Evolutionary conservation across 2,329 filamentous ascomycete genomes (phyloP), one percentile per base, ranked within the genome.

Genomic region (Cladobotryum protrusum): DNA sequence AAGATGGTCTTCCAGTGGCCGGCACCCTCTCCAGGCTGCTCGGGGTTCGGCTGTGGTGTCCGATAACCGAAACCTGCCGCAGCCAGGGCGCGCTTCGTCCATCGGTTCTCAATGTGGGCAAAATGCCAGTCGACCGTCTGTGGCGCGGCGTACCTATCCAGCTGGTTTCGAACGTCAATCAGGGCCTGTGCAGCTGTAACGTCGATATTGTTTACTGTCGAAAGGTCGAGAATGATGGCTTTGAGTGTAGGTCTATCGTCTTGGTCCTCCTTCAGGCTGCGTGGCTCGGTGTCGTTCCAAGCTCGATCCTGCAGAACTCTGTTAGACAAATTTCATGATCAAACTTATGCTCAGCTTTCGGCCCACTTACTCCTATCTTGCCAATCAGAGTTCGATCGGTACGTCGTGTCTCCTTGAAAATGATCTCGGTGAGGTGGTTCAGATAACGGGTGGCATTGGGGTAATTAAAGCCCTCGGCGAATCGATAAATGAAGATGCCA

Each of bases 1-100:
- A 96, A 97, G 58, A 97, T 91, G 18, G 89, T 87, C 68, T 89
- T 91, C 67, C 66, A 69, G 17, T 66, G 59, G 14, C 61, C 61
- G 2, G 62, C 47, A 13, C 54, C 54, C 48, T 56, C 53, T 33
- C 50, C 57, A 9, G 37, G 15, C 15, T 62, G 57, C 9, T 59
- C 57, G 40, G 41, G 50, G 39, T n/a, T 54, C 12, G 48, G 60
- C 49, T 33, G 59, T 9, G 59, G 69, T 5, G 65, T 66, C 11
- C 63, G 63, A 59, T 63, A 68, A 8, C 78, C 78, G 53, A 81
- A 81, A 1, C 77, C 77, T 3, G 75, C 77, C 5, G 73, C 73
- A 1, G 72, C 71, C 2, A 82, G 66, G 1, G 78, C 77, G n/a
- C 77, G 72, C 52, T 77, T 73, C 2, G 78, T 75, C 78, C 78